Conservation (phyloP, 1,284 basidiomycete genomes). For the Tilletia walkeri region DNA sequence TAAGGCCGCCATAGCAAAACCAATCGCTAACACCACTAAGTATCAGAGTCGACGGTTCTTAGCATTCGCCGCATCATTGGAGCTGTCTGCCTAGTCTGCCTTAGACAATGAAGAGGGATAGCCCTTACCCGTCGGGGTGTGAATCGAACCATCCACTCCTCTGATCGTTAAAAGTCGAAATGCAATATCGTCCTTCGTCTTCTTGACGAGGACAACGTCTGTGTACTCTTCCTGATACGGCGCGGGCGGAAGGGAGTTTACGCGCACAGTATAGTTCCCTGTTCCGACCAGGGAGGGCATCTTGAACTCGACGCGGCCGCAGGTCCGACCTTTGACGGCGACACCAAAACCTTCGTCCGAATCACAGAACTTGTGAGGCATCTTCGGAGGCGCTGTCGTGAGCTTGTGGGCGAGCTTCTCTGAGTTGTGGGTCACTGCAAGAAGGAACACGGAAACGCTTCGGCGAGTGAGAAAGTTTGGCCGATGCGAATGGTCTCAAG, state of each 20-base stretch:
- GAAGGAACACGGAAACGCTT: too few relatives aligned
- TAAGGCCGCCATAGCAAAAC: too few relatives aligned
- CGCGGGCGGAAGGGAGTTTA: neutral
- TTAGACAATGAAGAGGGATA: neutral
- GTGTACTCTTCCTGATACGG: slow-evolving; percentile 6
- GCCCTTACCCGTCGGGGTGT: neutral
- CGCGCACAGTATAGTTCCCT: neutral
- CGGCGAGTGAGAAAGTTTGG: too few relatives aligned
- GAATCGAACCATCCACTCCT: neutral
- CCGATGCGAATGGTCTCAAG: too few relatives aligned
- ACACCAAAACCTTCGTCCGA: neutral
- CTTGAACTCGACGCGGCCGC: slow-evolving; percentile 13
- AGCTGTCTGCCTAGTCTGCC: neutral
- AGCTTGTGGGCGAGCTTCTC: neutral
- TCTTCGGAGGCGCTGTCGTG: neutral
- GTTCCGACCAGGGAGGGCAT: slow-evolving; percentile 11
- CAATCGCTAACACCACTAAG: too few relatives aligned
- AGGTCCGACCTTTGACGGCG: neutral
- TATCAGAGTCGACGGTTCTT: neutral
- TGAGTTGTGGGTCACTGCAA: neutral
- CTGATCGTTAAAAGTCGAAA: neutral
- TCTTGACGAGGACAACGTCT: slow-evolving; percentile 1
- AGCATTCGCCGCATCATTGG: neutral
- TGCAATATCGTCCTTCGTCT: neutral
- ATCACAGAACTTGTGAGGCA: neutral